These are phyloP conservation scores for Xylariales sp. DNA, from an alignment of 2,329 filamentous ascomycete genomes.

Conservation along the genomic window DNA sequence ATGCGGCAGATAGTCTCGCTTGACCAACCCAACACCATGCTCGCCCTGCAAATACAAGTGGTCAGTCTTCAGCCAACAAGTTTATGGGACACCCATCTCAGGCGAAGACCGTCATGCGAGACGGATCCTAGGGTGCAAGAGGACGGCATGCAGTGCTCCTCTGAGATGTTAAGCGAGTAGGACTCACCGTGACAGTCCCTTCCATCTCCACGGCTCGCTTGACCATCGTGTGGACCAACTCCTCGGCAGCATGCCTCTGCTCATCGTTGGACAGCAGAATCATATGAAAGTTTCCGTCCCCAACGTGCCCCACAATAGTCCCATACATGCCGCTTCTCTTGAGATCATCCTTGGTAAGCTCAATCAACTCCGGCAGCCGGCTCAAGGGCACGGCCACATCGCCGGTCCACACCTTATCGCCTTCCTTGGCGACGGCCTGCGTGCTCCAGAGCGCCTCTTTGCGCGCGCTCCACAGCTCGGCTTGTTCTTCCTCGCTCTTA, in stretches of 20 bases:
- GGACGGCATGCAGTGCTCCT: no score
- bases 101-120: no score
- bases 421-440: slow-evolving; percentile 59
- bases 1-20: slow-evolving; percentile 76
- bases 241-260: slow-evolving; percentile 62
- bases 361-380: slow-evolving; percentile 68
- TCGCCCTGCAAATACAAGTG: slow-evolving; percentile 56
- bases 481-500: slow-evolving; percentile 61
- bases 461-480: slow-evolving; percentile 75
- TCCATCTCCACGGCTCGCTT: slow-evolving; percentile 81
- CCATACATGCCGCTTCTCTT: slow-evolving; percentile 51
- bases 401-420: slow-evolving; percentile 78
- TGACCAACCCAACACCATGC: slow-evolving; percentile 78
- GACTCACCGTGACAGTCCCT: slow-evolving; percentile 67
- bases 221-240: slow-evolving; percentile 76
- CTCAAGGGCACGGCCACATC: slow-evolving; percentile 83
- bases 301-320: slow-evolving; percentile 66
- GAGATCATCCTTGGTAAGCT: slow-evolving; percentile 65
- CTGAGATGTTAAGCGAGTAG: no score
- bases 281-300: slow-evolving; percentile 74
- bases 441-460: slow-evolving; percentile 83
- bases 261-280: slow-evolving; percentile 59
- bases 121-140: no score
- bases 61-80: no score
- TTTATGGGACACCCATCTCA: no score